Conservation (phyloP, 140 eudicot species). For the Anethum foeniculum region DNA sequence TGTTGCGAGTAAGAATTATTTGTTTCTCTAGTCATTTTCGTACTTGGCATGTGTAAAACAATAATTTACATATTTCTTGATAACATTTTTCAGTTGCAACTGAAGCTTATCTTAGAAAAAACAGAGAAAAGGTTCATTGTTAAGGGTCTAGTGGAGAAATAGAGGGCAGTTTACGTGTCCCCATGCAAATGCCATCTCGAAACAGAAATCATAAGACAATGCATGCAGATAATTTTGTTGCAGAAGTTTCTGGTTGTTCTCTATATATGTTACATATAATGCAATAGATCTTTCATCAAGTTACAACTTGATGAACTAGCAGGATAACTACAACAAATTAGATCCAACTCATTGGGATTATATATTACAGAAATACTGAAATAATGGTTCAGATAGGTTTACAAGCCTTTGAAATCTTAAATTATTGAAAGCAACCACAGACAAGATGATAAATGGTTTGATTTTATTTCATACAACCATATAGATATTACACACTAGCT, state of each 20-base stretch:
- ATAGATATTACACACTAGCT: not conserved
- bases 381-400: not conserved
- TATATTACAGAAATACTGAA: conserved; percentile 5
- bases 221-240: not conserved
- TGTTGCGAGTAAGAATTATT: too few species aligned
- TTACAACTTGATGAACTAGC: not conserved
- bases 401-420: not conserved
- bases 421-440: not conserved
- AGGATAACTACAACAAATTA: not conserved
- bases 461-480: conserved; percentile 6
- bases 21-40: too few species aligned
- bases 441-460: not conserved
- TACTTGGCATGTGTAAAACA: too few species aligned
- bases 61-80: too few species aligned
- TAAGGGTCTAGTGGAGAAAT: too few species aligned
- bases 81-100: too few species aligned
- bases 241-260: not conserved
- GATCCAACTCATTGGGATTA: not conserved
- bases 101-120: too few species aligned
- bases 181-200: not conserved
- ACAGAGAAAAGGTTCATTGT: too few species aligned
- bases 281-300: not conserved
- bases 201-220: not conserved
- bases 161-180: too few species aligned
- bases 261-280: not conserved